These are phyloP conservation scores for Buddleja alternifolia DNA, from an alignment of 257 asterid genomes.

Conservation along the genomic window DNA sequence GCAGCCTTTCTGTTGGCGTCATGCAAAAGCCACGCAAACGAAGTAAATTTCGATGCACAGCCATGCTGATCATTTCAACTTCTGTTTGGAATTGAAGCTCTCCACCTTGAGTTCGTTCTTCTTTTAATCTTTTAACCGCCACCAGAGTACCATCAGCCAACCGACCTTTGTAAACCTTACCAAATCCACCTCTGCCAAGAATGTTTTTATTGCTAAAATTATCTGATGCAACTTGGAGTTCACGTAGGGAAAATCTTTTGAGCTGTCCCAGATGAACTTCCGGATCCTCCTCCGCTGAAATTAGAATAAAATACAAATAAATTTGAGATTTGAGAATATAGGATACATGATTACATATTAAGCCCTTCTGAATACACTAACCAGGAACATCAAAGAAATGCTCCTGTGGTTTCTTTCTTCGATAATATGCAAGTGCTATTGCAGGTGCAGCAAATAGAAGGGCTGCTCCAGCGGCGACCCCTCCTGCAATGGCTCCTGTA, in stretches of 20 bases:
- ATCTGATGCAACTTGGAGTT: constrained; percentile 47
- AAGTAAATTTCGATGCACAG: constrained; percentile 37
- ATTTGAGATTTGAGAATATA: constrained; percentile 15
- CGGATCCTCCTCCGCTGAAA: constrained; percentile 53
- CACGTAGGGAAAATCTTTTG: constrained; percentile 46
- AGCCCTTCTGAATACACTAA: constrained; percentile 31
- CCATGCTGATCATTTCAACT: constrained; percentile 37
- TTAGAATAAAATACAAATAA: neutral
- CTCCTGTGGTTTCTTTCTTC: constrained; percentile 47
- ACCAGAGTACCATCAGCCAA: constrained; percentile 47
- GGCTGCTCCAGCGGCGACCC: constrained; percentile 59
- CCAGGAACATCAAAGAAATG: constrained; percentile 62
- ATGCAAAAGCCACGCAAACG: constrained; percentile 38
- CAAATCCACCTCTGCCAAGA: constrained; percentile 50
- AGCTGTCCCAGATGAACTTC: constrained; percentile 50
- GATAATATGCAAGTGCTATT: constrained; percentile 51
- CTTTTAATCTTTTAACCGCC: constrained; percentile 50
- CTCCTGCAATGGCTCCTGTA: constrained; percentile 60
- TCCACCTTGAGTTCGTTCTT: constrained; percentile 49
- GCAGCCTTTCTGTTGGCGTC: constrained; percentile 37
- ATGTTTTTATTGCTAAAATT: constrained; percentile 44
- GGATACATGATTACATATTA: neutral
- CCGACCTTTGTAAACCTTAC: constrained; percentile 46
- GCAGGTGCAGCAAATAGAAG: constrained; percentile 57
- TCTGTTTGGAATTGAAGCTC: constrained; percentile 43